Evolutionary conservation across 2,329 filamentous ascomycete species (phyloP), one percentile per base, ranked within the genome.

Genomic region (Clonostachys solani): DNA sequence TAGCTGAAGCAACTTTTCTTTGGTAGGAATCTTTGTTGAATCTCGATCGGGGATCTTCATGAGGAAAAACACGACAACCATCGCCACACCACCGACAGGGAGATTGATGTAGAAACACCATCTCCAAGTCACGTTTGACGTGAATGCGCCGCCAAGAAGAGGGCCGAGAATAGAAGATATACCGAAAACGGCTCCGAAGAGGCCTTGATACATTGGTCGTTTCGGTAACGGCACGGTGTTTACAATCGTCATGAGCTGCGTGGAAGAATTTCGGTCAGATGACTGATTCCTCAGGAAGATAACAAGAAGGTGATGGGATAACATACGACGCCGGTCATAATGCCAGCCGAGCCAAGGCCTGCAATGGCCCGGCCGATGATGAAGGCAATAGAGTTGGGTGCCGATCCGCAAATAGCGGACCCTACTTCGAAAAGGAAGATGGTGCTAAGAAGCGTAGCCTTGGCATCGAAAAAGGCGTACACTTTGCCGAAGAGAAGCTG

Each of bases 281-380:
- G 41, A 9, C 23, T 47, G 35, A 47, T 47, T 7, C 12, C 1
- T 5, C 41, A 42, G 19, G 35, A 43, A 15, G 45, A 77, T 77
- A 76, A 80, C 6, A 75, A 69, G 43, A 19, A 40, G 33, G 16
- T 33, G n/a, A 5, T 81, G 41, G 13, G 3, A 42, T 36, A 10
- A 49, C 73, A 57, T 82, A 80, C 74, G 42, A 72, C 71, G 7
- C 79, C 79, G 0, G 44, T 33, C 12, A 79, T 80, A 55, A 83
- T 80, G 45, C 65, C 63, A 3, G 57, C 60, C 8, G 54, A 56
- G 2, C 64, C 66, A 10, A 62, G 38, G 12, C 65, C 66, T 7
- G 64, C 58, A 12, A 69, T 44, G 5, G 63, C 62, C 18, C 66
- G 58, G 3, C 66, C 66, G 8, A 56, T 49, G 29, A 69, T 67